Evolutionary conservation across 2,329 filamentous ascomycete genomes (phyloP).

Genomic region (Dactylellina drechsleri): DNA sequence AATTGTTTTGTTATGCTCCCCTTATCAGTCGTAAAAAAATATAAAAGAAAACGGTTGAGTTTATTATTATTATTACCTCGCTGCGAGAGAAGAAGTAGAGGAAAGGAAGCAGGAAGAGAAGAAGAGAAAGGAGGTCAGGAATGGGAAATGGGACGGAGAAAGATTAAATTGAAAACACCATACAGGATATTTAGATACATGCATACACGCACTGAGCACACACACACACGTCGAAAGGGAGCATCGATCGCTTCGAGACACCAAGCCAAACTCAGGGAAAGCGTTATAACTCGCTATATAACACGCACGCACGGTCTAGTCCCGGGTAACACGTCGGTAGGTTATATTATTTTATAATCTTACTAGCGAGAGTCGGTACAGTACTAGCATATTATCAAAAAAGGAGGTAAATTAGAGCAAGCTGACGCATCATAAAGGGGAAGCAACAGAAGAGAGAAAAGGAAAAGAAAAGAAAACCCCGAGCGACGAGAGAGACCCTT

Average conservation of each 20-base stretch:
- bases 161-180: conserved; percentile 18
- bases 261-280: too few species aligned
- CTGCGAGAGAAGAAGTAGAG: neutral
- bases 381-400: neutral
- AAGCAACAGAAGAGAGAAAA: neutral
- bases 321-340: conserved; percentile 10
- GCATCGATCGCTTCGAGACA: too few species aligned
- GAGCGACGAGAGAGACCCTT: neutral
- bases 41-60: neutral
- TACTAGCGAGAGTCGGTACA: too few species aligned
- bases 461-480: too few species aligned
- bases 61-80: conserved; percentile 14
- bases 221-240: neutral
- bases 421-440: conserved; percentile 47
- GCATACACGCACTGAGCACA: neutral
- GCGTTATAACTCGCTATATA: neutral
- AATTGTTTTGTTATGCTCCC: too few species aligned
- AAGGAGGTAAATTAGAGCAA: conserved; percentile 1
- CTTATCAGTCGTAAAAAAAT: too few species aligned
- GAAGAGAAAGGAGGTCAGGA: conserved; percentile 19
- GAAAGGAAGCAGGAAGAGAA: conserved; percentile 1
- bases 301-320: neutral
- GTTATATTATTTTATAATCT: neutral
- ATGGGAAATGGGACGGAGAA: conserved; percentile 15
- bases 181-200: neutral